Evolutionary conservation across 176 grass and related monocot species (phyloP).

Genomic region (Aegilops tauschii): DNA sequence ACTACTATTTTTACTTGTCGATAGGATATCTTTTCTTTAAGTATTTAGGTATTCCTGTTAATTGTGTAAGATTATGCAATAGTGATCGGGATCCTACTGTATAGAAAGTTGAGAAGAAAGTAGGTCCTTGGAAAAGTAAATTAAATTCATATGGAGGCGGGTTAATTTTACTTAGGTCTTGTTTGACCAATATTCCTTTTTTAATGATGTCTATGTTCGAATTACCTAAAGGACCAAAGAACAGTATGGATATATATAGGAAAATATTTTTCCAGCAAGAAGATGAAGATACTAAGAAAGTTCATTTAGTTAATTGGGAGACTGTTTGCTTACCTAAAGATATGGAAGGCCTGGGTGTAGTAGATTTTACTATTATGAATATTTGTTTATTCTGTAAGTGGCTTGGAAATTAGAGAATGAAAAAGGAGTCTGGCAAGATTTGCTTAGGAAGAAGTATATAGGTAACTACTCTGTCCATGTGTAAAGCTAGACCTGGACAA

Average conservation of each 20-base stretch:
- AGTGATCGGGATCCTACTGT: not conserved
- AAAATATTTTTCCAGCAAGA: not conserved
- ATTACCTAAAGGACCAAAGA: not conserved
- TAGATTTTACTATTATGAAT: not conserved
- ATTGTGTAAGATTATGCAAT: not conserved
- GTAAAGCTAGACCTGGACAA: not conserved
- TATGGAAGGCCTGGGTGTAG: not conserved
- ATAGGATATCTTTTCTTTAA: too few species aligned
- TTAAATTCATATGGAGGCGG: not conserved
- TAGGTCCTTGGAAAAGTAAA: not conserved
- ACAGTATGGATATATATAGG: not conserved
- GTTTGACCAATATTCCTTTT: not conserved
- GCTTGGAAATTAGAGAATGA: not conserved
- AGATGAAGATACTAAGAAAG: not conserved
- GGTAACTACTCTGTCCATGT: not conserved
- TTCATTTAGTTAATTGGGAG: not conserved
- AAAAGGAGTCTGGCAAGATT: not conserved
- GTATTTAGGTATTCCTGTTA: too few species aligned
- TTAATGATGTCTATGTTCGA: not conserved
- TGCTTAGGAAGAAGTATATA: not conserved
- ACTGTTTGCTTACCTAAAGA: not conserved
- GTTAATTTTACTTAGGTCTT: not conserved
- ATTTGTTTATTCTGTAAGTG: not conserved
- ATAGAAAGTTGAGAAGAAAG: not conserved
- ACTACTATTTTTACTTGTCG: too few species aligned